Evolutionary conservation across 352 stramenopile genomes (phyloP).

Genomic region (Globisporangium spinosum): DNA sequence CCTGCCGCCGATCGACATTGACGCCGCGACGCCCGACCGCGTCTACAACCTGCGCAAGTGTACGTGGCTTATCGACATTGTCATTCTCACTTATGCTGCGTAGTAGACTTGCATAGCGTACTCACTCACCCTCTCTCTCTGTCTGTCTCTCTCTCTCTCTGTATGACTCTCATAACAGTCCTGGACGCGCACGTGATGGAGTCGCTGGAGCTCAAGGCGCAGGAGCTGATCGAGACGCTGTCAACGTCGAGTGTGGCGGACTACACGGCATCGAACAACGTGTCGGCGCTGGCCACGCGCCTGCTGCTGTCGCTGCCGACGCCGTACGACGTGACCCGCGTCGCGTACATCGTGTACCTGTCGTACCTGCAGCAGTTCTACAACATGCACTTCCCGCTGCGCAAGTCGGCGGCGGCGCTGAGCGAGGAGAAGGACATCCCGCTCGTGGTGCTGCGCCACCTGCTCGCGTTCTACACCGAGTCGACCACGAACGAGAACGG

Average conservation of each 20-base stretch:
- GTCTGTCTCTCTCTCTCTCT: neutral
- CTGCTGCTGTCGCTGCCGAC: slow-evolving; percentile 64
- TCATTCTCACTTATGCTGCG: neutral
- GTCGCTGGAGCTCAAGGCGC: slow-evolving; percentile 67
- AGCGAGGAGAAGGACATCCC: slow-evolving; percentile 77
- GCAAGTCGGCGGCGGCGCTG: slow-evolving; percentile 59
- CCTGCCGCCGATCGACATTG: slow-evolving; percentile 64
- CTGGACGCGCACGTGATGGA: slow-evolving; percentile 66
- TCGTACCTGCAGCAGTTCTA: slow-evolving; percentile 72
- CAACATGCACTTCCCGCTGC: slow-evolving; percentile 54
- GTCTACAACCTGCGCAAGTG: slow-evolving; percentile 82
- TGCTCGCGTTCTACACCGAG: slow-evolving; percentile 70
- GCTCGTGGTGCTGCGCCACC: slow-evolving; percentile 61
- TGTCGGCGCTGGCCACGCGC: slow-evolving; percentile 52
- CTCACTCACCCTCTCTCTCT: neutral
- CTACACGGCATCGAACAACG: slow-evolving; percentile 39
- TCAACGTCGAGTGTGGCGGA: slow-evolving; percentile 52
- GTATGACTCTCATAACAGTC: slow-evolving; percentile 33
- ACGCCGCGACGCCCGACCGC: slow-evolving; percentile 67
- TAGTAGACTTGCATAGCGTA: no score
- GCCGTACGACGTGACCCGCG: slow-evolving; percentile 67
- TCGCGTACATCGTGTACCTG: slow-evolving; percentile 70
- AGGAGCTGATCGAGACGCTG: slow-evolving; percentile 65
- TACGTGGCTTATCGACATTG: slow-evolving; percentile 27
- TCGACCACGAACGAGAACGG: slow-evolving; percentile 48